Conservation (phyloP, 2,329 filamentous ascomycete genomes). For the Alternaria conjuncta region DNA sequence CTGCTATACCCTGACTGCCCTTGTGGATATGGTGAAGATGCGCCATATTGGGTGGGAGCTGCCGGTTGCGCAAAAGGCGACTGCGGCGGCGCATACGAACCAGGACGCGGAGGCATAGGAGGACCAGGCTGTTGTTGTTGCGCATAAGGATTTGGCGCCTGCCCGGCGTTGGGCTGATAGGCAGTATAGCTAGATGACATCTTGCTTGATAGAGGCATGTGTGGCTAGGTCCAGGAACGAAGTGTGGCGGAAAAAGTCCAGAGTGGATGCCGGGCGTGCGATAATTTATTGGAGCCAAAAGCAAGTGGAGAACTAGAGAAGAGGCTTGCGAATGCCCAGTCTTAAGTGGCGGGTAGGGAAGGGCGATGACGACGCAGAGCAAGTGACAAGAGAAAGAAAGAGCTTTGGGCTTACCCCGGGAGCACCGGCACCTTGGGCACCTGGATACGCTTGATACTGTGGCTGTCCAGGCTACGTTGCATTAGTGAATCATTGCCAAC, state of each 20-base stretch:
- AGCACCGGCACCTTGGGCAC: constrained; percentile 55
- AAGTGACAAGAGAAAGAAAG: constrained; percentile 30
- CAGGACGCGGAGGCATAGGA: constrained; percentile 44
- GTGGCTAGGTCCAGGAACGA: constrained; percentile 23
- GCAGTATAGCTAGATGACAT: constrained; percentile 41
- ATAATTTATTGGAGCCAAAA: constrained; percentile 32
- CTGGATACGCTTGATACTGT: constrained; percentile 64
- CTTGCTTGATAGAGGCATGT: constrained; percentile 35
- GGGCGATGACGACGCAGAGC: constrained; percentile 43
- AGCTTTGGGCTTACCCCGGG: constrained; percentile 43
- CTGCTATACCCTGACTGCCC: constrained; percentile 44
- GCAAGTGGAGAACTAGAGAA: constrained; percentile 28
- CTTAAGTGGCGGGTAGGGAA: constrained; percentile 29
- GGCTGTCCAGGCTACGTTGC: constrained; percentile 52
- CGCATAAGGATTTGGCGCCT: constrained; percentile 37
- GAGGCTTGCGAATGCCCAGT: constrained; percentile 22
- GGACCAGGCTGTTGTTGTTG: constrained; percentile 36
- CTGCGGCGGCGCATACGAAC: constrained; percentile 47
- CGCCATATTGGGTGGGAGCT: constrained; percentile 47
- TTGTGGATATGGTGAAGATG: constrained; percentile 47
- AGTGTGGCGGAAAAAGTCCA: constrained; percentile 16
- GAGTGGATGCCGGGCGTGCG: constrained; percentile 10
- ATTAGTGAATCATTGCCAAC: constrained; percentile 30
- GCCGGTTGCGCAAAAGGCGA: constrained; percentile 51
- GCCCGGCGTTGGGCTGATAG: constrained; percentile 36